These are phyloP conservation scores for Schizothecium vesticola DNA, from an alignment of 495 filamentous ascomycete genomes.

Conservation along the genomic window DNA sequence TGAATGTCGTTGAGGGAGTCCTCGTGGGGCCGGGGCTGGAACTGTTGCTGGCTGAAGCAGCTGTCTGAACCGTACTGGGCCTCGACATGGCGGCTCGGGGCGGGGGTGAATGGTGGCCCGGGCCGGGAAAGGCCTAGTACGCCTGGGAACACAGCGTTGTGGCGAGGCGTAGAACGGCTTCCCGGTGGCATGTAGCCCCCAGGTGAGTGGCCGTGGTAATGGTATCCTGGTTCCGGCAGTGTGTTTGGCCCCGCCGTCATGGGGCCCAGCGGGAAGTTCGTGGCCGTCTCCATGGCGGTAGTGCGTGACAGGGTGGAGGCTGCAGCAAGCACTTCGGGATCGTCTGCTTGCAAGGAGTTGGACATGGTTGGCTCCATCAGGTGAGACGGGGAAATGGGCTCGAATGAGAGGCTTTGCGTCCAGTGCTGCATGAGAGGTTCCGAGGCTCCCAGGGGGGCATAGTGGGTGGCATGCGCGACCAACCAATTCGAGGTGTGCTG, in stretches of 20 bases:
- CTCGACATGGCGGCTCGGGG: slow-evolving; percentile 22
- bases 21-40: slow-evolving; percentile 47
- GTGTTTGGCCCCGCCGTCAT: too few relatives aligned
- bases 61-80: slow-evolving; percentile 64
- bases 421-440: background rate
- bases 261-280: background rate
- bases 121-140: background rate
- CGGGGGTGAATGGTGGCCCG: background rate
- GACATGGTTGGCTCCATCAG: background rate
- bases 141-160: background rate
- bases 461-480: background rate
- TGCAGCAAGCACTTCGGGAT: background rate
- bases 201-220: background rate
- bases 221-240: too few relatives aligned
- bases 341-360: background rate
- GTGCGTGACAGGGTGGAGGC: background rate
- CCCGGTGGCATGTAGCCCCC: background rate
- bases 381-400: too few relatives aligned
- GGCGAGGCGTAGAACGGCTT: background rate
- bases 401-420: background rate
- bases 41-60: slow-evolving; percentile 53
- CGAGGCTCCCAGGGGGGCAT: background rate
- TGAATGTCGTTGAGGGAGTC: slow-evolving; percentile 53
- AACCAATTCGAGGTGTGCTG: background rate
- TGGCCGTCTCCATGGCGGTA: background rate